Evolutionary conservation across 2,329 filamentous ascomycete genomes (phyloP), one percentile per base, ranked within the genome.

Genomic region (Tolypocladium ovalisporum): DNA sequence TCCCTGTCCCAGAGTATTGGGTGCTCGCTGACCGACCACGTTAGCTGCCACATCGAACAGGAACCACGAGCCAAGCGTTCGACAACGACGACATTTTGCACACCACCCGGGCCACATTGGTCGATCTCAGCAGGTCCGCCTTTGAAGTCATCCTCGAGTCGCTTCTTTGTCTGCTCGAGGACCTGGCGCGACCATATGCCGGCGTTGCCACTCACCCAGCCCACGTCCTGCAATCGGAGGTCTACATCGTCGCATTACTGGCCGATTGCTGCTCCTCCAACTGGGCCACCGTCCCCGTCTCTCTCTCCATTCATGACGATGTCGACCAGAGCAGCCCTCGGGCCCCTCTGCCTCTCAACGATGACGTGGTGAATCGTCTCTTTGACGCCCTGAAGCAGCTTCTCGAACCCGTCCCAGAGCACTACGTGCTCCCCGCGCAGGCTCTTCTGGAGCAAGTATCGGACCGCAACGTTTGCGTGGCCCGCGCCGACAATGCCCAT

Each of bases 231-330:
- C 76, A 82, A 52, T 87, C 85, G 22, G 84, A 88, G 67, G 73
- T 84, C 53, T 87, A 85, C 63, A 73, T 87, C n/a, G 70, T 87
- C 54, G 77, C 80, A 53, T 73, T 88, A 47, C 76, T 84, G 39
- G 82, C 84, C 65, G 84, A 87, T 64, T 88, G 85, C 66, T 87
- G 83, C 63, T 77, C 79, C 54, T 78, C 79, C 56, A 79, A 85
- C 66, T 87, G 84, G 83, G 71, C 77, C 34, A 70, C 73, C 27
- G 27, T 32, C 44, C 8, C 44, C 7, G 24, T 29, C 40, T 2
- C 42, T 66, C 78, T 37, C 49, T 71, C 29, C 54, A 37, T 75
- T 57, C 64, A 59, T 36, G 61, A 65, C 27, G 57, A 57, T 42
- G 60, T 65, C 63, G 36, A 24, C 13, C 35, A 53, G 24, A 61